These are phyloP conservation scores for Endothia cerciana DNA, from an alignment of 2,329 filamentous ascomycete genomes.

Conservation along the genomic window DNA sequence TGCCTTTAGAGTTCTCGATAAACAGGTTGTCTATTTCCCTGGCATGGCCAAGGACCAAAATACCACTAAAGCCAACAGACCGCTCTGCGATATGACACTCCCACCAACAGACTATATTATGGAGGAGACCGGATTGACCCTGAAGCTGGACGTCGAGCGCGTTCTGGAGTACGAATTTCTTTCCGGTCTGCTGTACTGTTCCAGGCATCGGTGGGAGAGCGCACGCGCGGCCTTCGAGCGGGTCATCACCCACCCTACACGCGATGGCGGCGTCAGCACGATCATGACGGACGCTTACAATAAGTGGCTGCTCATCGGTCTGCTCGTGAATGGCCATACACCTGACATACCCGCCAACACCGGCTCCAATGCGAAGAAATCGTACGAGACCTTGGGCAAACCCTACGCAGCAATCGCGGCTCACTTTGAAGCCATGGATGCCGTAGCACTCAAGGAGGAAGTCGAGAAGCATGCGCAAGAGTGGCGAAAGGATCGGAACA, in stretches of 20 bases:
- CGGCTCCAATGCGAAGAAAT: slow-evolving; percentile 55
- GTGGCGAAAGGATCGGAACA: slow-evolving; percentile 76
- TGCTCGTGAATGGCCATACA: slow-evolving; percentile 70
- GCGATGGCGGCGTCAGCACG: slow-evolving; percentile 67
- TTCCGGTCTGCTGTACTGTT: slow-evolving; percentile 67
- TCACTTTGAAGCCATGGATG: slow-evolving; percentile 63
- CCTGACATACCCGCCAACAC: slow-evolving; percentile 60
- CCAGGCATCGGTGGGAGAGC: slow-evolving; percentile 62
- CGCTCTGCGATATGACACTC: slow-evolving; percentile 51
- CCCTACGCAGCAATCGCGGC: slow-evolving; percentile 73
- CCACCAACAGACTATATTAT: slow-evolving; percentile 63
- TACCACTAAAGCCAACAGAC: slow-evolving; percentile 39
- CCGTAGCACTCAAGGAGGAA: slow-evolving; percentile 65
- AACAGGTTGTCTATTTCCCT: slow-evolving; percentile 69
- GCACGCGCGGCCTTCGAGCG: slow-evolving; percentile 66
- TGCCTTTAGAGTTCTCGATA: slow-evolving; percentile 65
- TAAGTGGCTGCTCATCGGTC: slow-evolving; percentile 80
- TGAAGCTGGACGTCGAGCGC: slow-evolving; percentile 52
- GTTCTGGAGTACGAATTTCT: slow-evolving; percentile 71
- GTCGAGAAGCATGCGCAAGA: slow-evolving; percentile 53
- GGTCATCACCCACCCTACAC: slow-evolving; percentile 68
- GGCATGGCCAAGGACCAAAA: slow-evolving; percentile 39
- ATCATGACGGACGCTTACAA: slow-evolving; percentile 90
- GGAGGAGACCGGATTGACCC: slow-evolving; percentile 59
- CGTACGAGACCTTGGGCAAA: slow-evolving; percentile 62